These are phyloP conservation scores for Fomitopsis pulvina DNA, from an alignment of 768 basidiomycete species.

Conservation along the genomic window DNA sequence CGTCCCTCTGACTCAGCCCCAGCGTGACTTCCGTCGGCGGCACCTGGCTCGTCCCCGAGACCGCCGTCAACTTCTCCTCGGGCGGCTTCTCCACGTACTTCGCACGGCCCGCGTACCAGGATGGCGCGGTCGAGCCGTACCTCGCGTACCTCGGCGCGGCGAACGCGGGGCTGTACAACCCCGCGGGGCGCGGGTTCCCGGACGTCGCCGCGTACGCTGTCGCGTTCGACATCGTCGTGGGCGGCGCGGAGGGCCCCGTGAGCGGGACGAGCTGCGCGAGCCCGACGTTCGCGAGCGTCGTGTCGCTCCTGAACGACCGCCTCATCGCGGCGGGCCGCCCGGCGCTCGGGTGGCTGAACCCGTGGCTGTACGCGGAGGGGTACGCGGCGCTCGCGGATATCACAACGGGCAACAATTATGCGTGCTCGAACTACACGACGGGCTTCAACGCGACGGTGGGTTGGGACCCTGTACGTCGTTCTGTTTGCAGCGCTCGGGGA, in stretches of 20 bases:
- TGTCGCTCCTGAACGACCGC: constrained; percentile 29
- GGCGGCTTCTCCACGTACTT: constrained; percentile 71
- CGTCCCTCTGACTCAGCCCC: background rate
- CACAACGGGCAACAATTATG: constrained; percentile 25
- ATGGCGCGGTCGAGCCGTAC: constrained; percentile 36
- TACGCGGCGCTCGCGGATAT: constrained; percentile 24
- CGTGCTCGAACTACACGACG: constrained; percentile 28
- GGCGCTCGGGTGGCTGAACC: constrained; percentile 30
- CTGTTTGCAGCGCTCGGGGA: background rate
- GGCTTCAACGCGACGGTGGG: constrained; percentile 28
- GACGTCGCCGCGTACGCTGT: constrained; percentile 35
- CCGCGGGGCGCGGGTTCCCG: constrained; percentile 36
- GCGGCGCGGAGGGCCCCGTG: background rate
- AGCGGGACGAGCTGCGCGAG: constrained; percentile 29
- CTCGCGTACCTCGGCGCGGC: constrained; percentile 42
- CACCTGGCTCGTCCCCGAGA: constrained; percentile 45
- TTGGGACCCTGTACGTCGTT: constrained; percentile 24
- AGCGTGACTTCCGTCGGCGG: constrained; percentile 61
- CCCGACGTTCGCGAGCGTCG: constrained; percentile 28
- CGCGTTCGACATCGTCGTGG: constrained; percentile 21
- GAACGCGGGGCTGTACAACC: constrained; percentile 29
- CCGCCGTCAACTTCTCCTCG: constrained; percentile 50
- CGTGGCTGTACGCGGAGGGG: constrained; percentile 20
- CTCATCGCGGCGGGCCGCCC: constrained; percentile 23
- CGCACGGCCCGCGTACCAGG: constrained; percentile 45